A percentile compares a stretch with the other conserved stretches of the same genome.
phyloP scores from a whole-genome alignment of 2,329 filamentous ascomycete species.

The Chaetomiaceae sp. region DNA sequence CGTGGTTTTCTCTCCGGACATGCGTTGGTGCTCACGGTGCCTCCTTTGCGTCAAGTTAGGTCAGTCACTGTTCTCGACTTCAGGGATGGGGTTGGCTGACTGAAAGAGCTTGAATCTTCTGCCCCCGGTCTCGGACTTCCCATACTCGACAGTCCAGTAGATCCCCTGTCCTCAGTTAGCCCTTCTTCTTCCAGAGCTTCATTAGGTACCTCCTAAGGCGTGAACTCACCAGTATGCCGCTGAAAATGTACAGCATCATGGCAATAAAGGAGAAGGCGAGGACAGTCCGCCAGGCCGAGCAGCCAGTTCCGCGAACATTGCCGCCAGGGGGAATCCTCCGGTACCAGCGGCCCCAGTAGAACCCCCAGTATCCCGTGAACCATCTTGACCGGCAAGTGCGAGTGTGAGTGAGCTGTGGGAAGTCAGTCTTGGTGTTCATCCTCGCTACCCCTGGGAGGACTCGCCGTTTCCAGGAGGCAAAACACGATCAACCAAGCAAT shows the following conservation, averaged over 20 bases:
- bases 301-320: conserved; percentile 16
- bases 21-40: too few species aligned
- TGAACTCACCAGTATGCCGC: conserved; percentile 9
- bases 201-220: background rate
- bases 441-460: too few species aligned
- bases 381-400: conserved; percentile 15
- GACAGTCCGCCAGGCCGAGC: conserved; percentile 15
- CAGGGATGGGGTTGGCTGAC: too few species aligned
- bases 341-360: conserved; percentile 22
- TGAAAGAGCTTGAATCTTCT: background rate
- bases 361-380: conserved; percentile 20
- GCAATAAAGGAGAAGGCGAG: conserved; percentile 20
- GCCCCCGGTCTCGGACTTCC: background rate
- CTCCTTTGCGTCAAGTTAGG: background rate
- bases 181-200: background rate
- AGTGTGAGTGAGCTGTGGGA: conserved; percentile 11
- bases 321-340: conserved; percentile 4
- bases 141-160: conserved; percentile 15
- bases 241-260: conserved; percentile 12
- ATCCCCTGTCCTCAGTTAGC: background rate
- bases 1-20: too few species aligned
- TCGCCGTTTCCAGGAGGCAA: conserved; percentile 16
- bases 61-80: too few species aligned
- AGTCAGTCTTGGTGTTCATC: too few species aligned
- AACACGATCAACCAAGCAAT: conserved; percentile 18